Percentiles rank a stretch among this genome's conserved stretches.
Conservation (phyloP, 768 basidiomycete genomes). For the Boletus rufocinnamomeus region DNA sequence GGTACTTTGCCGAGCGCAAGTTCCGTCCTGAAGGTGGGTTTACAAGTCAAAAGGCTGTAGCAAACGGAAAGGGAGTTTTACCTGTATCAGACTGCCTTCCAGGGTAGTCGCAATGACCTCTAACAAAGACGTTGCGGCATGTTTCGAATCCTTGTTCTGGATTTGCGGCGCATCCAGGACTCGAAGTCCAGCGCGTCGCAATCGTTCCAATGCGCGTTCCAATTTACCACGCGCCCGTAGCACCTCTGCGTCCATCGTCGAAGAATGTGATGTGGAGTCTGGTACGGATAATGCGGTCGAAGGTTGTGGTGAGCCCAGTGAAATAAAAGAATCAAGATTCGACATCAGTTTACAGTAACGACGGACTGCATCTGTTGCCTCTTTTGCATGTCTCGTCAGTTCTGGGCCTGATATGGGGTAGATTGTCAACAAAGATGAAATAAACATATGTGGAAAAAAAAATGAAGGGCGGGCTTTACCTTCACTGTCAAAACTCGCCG, state of each 20-base stretch:
- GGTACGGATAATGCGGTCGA: background rate
- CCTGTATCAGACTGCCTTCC: constrained; percentile 33
- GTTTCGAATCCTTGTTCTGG: constrained; percentile 9
- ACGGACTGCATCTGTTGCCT: constrained; percentile 19
- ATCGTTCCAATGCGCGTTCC: constrained; percentile 59
- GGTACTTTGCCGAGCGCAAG: constrained; percentile 5
- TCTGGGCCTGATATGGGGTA: constrained; percentile 14
- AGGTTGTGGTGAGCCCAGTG: background rate
- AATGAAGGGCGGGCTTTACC: constrained; percentile 7
- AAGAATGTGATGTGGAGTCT: background rate
- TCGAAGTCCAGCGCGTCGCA: constrained; percentile 53
- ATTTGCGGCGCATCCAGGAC: constrained; percentile 42
- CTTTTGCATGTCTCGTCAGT: constrained; percentile 22
- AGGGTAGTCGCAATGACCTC: constrained; percentile 38
- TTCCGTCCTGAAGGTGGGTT: constrained; percentile 5
- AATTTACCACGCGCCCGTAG: constrained; percentile 51
- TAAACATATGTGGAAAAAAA: too few relatives aligned
- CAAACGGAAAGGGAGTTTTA: constrained; percentile 18
- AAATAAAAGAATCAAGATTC: constrained; percentile 12
- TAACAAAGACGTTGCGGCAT: constrained; percentile 35
- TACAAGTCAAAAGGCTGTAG: background rate
- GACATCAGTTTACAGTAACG: constrained; percentile 22
- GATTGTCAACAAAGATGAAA: background rate
- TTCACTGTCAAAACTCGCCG: constrained; percentile 35
- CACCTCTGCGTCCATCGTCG: constrained; percentile 14